phyloP scores from a whole-genome alignment of 768 basidiomycete species.

The Collybia sp. region DNA sequence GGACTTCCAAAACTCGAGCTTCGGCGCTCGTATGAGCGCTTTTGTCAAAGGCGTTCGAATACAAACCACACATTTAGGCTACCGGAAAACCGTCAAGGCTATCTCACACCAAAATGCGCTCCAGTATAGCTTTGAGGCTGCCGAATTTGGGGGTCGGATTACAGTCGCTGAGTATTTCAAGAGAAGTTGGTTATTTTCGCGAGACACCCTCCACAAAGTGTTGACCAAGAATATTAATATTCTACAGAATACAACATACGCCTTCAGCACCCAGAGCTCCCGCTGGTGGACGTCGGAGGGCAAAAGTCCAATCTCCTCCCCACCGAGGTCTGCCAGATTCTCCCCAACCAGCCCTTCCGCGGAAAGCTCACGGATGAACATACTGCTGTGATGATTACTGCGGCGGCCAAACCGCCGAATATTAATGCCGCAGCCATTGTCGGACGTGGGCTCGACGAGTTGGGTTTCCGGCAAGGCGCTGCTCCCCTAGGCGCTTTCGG shows the following conservation, averaged over 20 bases:
- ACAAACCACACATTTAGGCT: slow-evolving; percentile 64
- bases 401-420: slow-evolving; percentile 60
- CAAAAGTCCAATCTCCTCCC: slow-evolving; percentile 41
- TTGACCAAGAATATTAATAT: slow-evolving; percentile 39
- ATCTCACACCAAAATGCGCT: slow-evolving; percentile 43
- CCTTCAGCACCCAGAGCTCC: slow-evolving; percentile 44
- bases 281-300: slow-evolving; percentile 45
- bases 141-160: slow-evolving; percentile 48
- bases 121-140: slow-evolving; percentile 48
- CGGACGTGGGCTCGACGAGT: slow-evolving; percentile 49
- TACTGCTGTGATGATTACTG: slow-evolving; percentile 65
- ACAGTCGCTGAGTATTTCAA: slow-evolving; percentile 67
- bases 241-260: slow-evolving; percentile 51
- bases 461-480: slow-evolving; percentile 47
- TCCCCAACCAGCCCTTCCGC: slow-evolving; percentile 51
- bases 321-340: slow-evolving; percentile 67
- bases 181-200: slow-evolving; percentile 57
- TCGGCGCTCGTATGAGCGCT: slow-evolving; percentile 51
- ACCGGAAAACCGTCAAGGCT: slow-evolving; percentile 66
- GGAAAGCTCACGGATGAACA: slow-evolving; percentile 58
- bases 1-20: slow-evolving; percentile 48
- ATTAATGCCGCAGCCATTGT: slow-evolving; percentile 57
- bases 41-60: slow-evolving; percentile 69
- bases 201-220: slow-evolving; percentile 34
- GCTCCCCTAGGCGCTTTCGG: slow-evolving; percentile 51